phyloP scores from a whole-genome alignment of 768 basidiomycete species.

The Collybiopsis luxurians region DNA sequence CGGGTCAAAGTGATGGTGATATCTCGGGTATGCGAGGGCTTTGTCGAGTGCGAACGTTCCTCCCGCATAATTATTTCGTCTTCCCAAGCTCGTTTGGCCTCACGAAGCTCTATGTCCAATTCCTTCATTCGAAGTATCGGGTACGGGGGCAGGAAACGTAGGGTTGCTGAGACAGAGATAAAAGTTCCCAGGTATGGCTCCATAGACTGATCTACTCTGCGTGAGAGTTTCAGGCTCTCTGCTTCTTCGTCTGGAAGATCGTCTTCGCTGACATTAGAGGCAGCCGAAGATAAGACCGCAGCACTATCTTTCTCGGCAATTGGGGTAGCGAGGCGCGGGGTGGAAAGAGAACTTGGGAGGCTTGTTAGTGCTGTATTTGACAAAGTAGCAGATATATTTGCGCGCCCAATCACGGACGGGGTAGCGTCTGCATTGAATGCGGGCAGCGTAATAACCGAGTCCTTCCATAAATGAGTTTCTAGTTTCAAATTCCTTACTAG shows the following conservation, averaged over 20 bases:
- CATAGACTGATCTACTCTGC: conserved; percentile 78
- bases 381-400: conserved; percentile 14
- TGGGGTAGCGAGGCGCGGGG: conserved; percentile 28
- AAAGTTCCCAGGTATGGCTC: conserved; percentile 83
- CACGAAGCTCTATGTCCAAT: conserved; percentile 73
- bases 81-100: conserved; percentile 76
- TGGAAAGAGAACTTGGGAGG: conserved; percentile 25
- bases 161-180: conserved; percentile 90
- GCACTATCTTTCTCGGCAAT: conserved; percentile 6
- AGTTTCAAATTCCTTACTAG: conserved; percentile 92
- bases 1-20: conserved; percentile 9
- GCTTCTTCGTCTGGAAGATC: conserved; percentile 70
- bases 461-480: conserved; percentile 93
- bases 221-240: conserved; percentile 65
- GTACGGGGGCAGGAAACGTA: conserved; percentile 90
- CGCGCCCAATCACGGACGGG: conserved; percentile 37
- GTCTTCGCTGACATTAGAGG: conserved; percentile 30
- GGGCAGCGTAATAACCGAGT: conserved; percentile 76
- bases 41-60: conserved; percentile 41
- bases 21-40: conserved; percentile 3
- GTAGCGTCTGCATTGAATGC: conserved; percentile 64
- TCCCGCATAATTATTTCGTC: conserved; percentile 81
- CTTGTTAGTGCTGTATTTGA: conserved; percentile 21
- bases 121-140: conserved; percentile 87
- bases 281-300: not conserved